Evolutionary conservation across 495 filamentous ascomycete genomes (phyloP), one percentile per base, ranked within the genome.

Genomic region (Astrothelium macrocarpum): DNA sequence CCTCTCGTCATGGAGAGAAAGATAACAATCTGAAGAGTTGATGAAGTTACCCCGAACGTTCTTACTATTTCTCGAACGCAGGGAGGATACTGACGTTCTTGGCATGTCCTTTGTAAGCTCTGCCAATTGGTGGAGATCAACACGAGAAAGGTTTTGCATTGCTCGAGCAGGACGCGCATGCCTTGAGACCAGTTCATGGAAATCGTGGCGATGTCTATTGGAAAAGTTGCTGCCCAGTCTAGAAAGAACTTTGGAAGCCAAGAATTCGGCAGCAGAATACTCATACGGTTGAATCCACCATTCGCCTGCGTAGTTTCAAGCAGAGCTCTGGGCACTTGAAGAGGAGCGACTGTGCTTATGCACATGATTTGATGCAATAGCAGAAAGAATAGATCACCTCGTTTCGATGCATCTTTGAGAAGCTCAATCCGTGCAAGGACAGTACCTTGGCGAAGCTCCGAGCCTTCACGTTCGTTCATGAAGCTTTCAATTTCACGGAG

Each of bases 211-310:
- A 56, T 9, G 29, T 29, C 25, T 12, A 25, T 10, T 1, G 71
- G 71, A 59, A 69, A 73, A 36, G 62, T 64, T 3, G 70, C 66
- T 36, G 70, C 70, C 42, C 69, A 71, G 1, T 32, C 2, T 10
- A 69, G n/a, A n/a, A 71, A 60, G 7, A 61, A 16, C 36, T 42
- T 20, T 28, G 72, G 46, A 20, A 58, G 23, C 4, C 36, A 20
- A n/a, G 59, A 2, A 12, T 62, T 59, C 12, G 1, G 14, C 2
- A n/a, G n/a, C n/a, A n/a, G n/a, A n/a, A n/a, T n/a, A n/a, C n/a
- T n/a, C n/a, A n/a, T n/a, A n/a, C n/a, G n/a, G n/a, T n/a, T n/a
- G n/a, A n/a, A n/a, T n/a, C n/a, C n/a, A n/a, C n/a, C n/a, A n/a
- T n/a, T n/a, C n/a, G n/a, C n/a, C n/a, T n/a, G n/a, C n/a, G n/a